Conservation (phyloP, 129 eudicot genomes). For the Silybum marianum region DNA sequence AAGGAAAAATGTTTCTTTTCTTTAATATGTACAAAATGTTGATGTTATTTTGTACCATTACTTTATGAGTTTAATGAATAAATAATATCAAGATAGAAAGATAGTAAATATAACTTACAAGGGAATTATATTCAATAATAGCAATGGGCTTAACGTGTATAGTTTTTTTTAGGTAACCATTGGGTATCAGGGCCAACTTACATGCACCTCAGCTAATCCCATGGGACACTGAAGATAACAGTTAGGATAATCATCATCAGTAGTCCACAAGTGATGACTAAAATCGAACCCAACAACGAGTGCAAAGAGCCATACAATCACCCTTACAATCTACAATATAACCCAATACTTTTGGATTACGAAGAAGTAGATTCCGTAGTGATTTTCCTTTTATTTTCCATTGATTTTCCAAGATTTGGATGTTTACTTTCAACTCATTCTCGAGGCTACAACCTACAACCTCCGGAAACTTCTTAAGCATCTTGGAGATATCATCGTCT, state of each 20-base stretch:
- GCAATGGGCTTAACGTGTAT: neutral
- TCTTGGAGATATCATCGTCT: conserved; percentile 71
- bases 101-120: neutral
- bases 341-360: conserved; percentile 89
- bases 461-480: conserved; percentile 93
- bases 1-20: neutral
- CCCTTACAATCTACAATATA: conserved; percentile 93
- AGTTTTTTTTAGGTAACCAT: neutral
- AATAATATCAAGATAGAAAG: neutral
- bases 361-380: conserved; percentile 63
- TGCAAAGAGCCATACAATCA: conserved; percentile 92
- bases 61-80: conserved; percentile 4
- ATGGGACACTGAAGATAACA: neutral
- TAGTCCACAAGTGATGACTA: conserved; percentile 21
- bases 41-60: conserved; percentile 1
- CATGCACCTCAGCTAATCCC: neutral
- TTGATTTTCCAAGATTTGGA: conserved; percentile 56
- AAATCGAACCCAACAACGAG: conserved; percentile 98
- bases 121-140: neutral
- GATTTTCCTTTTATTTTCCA: conserved; percentile 94
- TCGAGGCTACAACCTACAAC: conserved; percentile 92
- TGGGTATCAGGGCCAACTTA: neutral
- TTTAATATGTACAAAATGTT: neutral
- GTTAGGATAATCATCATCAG: neutral
- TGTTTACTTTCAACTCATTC: conserved; percentile 64